phyloP scores from a whole-genome alignment of 2,329 filamentous ascomycete genomes.

The Claviceps quebecensis region DNA sequence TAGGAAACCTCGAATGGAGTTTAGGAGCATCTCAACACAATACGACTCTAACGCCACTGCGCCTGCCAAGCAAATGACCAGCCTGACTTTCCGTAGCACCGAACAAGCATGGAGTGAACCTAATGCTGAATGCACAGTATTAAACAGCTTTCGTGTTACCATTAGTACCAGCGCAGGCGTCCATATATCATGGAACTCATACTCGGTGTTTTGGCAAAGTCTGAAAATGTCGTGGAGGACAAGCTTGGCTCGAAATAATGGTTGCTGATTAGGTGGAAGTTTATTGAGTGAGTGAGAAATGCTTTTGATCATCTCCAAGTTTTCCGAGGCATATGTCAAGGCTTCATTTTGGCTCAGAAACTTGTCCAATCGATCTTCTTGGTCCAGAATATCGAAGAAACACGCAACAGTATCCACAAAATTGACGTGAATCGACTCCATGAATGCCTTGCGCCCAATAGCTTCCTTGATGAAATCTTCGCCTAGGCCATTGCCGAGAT shows the following conservation, averaged over 20 bases:
- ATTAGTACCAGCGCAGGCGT: conserved; percentile 60
- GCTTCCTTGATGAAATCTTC: conserved; percentile 55
- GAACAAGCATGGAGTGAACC: conserved; percentile 80
- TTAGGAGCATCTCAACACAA: conserved; percentile 78
- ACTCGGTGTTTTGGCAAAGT: conserved; percentile 59
- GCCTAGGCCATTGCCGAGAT: conserved; percentile 33
- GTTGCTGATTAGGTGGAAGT: conserved; percentile 71
- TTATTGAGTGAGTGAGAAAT: conserved; percentile 50
- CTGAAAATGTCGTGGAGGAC: conserved; percentile 63
- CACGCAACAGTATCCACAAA: conserved; percentile 66
- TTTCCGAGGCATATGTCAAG: conserved; percentile 46
- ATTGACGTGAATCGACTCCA: conserved; percentile 47
- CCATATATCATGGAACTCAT: conserved; percentile 55
- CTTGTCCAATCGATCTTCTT: conserved; percentile 60
- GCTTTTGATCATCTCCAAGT: conserved; percentile 53
- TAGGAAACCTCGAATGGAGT: conserved; percentile 64
- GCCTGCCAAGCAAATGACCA: conserved; percentile 68
- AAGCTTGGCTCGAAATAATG: conserved; percentile 67
- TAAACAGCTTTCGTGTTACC: conserved; percentile 63
- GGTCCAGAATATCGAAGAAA: conserved; percentile 64
- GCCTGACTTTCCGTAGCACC: conserved; percentile 70
- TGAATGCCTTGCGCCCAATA: conserved; percentile 53
- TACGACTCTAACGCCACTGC: conserved; percentile 61
- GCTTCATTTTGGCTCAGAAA: conserved; percentile 45
- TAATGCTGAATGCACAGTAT: conserved; percentile 67